Percentiles rank a stretch among this genome's conserved stretches.
Conservation (phyloP, 176 grass and related monocot species). For the Phyllostachys edulis region DNA sequence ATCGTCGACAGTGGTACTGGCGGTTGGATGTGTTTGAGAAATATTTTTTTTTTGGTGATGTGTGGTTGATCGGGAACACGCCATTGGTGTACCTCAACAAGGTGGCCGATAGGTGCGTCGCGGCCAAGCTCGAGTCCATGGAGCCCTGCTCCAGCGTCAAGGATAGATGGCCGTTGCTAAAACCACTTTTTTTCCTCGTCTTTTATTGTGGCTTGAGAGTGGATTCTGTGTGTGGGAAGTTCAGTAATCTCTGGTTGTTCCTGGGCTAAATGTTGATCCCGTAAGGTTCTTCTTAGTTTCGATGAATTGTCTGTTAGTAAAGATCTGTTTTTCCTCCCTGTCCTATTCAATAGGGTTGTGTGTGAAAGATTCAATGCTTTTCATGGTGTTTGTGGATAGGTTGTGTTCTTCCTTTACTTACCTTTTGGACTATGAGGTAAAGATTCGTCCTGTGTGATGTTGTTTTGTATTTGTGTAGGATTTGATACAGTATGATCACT, state of each 20-base stretch:
- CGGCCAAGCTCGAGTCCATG: slow-evolving; percentile 92
- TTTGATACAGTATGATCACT: too few relatives aligned
- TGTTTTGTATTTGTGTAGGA: too few relatives aligned
- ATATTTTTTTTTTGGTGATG: background rate
- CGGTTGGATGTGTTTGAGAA: background rate
- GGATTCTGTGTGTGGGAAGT: background rate
- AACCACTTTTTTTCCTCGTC: background rate
- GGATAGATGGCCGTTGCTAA: slow-evolving; percentile 47
- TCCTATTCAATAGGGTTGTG: too few relatives aligned
- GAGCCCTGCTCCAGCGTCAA: slow-evolving; percentile 99
- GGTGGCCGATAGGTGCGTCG: slow-evolving; percentile 63
- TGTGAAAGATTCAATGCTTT: too few relatives aligned
- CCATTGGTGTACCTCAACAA: slow-evolving; percentile 90
- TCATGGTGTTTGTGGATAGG: too few relatives aligned
- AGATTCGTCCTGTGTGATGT: too few relatives aligned
- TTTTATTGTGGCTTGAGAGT: background rate
- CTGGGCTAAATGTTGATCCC: too few relatives aligned
- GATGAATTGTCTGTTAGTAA: background rate
- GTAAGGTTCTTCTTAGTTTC: background rate
- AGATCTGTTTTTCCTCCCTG: background rate
- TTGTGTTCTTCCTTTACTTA: too few relatives aligned
- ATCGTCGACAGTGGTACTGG: background rate
- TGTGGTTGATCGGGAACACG: slow-evolving; percentile 85
- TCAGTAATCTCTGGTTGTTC: background rate
- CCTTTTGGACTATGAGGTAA: too few relatives aligned